Evolutionary conservation across 169 alveolate genomes (phyloP).

Genomic region (Eimeria necatrix): DNA sequence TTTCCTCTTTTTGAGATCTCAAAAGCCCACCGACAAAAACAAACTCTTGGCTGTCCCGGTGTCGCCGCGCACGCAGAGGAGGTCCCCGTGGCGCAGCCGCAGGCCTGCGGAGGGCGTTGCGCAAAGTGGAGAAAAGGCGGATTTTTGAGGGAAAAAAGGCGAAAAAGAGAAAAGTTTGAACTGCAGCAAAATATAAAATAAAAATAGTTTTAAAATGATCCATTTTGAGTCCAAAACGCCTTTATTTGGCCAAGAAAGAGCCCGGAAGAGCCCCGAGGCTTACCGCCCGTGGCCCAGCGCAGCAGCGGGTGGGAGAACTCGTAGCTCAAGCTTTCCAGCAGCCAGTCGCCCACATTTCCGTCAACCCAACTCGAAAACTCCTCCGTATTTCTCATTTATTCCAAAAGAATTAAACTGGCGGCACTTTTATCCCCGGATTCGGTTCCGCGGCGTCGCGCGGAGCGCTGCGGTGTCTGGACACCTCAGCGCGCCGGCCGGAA

Average conservation of each 20-base stretch:
- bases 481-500: too few species aligned
- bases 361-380: background rate
- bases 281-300: conserved; percentile 7
- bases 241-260: background rate
- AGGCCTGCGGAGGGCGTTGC: background rate
- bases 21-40: background rate
- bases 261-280: background rate
- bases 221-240: background rate
- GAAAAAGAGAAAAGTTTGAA: background rate
- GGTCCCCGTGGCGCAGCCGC: background rate
- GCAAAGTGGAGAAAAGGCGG: background rate
- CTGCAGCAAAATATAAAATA: background rate
- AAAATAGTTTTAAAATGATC: background rate
- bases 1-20: too few species aligned
- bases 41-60: conserved; percentile 1
- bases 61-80: conserved; percentile 31
- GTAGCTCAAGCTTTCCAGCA: background rate
- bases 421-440: too few species aligned
- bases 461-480: too few species aligned
- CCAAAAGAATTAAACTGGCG: too few species aligned
- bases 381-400: too few species aligned
- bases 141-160: background rate
- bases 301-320: background rate
- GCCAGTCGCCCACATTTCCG: conserved; percentile 18
- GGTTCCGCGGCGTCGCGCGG: too few species aligned